phyloP scores from a whole-genome alignment of 495 filamentous ascomycete species.

The Daldinia decipiens region DNA sequence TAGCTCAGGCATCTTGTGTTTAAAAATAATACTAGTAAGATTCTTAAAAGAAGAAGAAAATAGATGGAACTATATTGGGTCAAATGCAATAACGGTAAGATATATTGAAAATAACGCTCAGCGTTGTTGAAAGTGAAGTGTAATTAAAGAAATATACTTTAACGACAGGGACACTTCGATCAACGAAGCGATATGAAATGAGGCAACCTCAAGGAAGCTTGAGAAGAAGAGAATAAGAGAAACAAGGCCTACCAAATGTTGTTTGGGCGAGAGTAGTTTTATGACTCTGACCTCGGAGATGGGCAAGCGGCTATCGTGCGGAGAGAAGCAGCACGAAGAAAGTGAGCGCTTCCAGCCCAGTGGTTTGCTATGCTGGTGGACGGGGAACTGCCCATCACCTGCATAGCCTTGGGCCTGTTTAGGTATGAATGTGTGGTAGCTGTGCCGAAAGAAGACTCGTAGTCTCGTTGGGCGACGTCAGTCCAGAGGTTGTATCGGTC shows the following conservation, averaged over 20 bases:
- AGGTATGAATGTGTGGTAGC: conserved; percentile 43
- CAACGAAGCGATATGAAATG: conserved; percentile 59
- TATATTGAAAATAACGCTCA: conserved; percentile 51
- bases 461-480: conserved; percentile 33
- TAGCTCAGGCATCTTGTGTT: conserved; percentile 65
- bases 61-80: conserved; percentile 26
- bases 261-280: conserved; percentile 49
- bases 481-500: conserved; percentile 35
- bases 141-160: conserved; percentile 33
- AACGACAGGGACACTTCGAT: conserved; percentile 61
- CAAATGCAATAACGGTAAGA: conserved; percentile 30
- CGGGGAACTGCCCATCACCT: conserved; percentile 37
- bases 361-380: conserved; percentile 27
- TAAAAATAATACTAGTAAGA: conserved; percentile 41
- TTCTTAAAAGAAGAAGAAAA: conserved; percentile 29
- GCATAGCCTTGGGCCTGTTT: conserved; percentile 41
- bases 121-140: conserved; percentile 53
- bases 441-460: conserved; percentile 36
- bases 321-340: conserved; percentile 23
- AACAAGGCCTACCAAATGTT: conserved; percentile 37
- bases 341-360: conserved; percentile 46
- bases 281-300: conserved; percentile 40
- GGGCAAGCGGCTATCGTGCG: conserved; percentile 45
- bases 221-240: conserved; percentile 46
- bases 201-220: conserved; percentile 51